Conservation (phyloP, 176 grass and related monocot genomes). For the Tillandsia fasciculata region DNA sequence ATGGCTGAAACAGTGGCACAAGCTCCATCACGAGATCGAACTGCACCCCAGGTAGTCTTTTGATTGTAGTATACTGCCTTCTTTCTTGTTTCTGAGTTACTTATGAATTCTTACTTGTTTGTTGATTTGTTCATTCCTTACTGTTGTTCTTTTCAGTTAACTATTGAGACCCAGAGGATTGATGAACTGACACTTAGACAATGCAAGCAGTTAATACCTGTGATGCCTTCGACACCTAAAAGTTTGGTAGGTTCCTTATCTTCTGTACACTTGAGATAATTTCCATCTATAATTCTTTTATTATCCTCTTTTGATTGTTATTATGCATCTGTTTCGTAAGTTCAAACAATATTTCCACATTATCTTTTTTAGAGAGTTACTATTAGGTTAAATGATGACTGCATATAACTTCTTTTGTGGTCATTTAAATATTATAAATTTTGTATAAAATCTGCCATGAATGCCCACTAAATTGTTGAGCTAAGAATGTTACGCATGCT, state of each 20-base stretch:
- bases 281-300: not conserved
- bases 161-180: conserved; percentile 34
- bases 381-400: too few species aligned
- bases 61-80: not conserved
- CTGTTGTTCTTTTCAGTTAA: conserved; percentile 21
- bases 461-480: too few species aligned
- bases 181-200: conserved; percentile 33
- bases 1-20: conserved; percentile 41
- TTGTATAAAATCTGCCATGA: too few species aligned
- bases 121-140: conserved; percentile 2
- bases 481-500: too few species aligned
- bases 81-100: not conserved
- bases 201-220: conserved; percentile 36
- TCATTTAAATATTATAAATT: too few species aligned
- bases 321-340: not conserved
- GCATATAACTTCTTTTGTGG: too few species aligned
- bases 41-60: conserved; percentile 30
- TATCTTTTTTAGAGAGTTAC: too few species aligned
- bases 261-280: not conserved
- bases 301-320: not conserved
- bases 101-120: not conserved
- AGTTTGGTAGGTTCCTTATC: conserved; percentile 26
- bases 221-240: conserved; percentile 35
- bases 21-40: conserved; percentile 23
- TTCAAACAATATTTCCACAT: not conserved